Evolutionary conservation across 257 asterid genomes (phyloP), one percentile per base, ranked within the genome.

Genomic region (Mitragyna speciosa): DNA sequence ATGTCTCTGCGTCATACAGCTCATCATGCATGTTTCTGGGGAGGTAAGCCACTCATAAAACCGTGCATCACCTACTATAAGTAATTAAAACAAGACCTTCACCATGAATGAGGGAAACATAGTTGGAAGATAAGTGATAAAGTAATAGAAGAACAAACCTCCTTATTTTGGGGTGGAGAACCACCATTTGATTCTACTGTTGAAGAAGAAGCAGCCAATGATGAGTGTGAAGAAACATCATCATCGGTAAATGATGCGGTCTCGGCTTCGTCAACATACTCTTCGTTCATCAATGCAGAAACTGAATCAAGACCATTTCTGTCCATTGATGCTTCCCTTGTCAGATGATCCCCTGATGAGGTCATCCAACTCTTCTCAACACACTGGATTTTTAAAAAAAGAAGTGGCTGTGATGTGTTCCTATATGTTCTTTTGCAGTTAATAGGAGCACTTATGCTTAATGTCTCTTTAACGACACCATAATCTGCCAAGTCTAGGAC

Each of bases 181-280:
- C 89, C 85, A 71, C 88, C 92, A 81, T 83, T 89, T 72, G 95
- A 87, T 71, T 89, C 95, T 75, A 82, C 82, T 49, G 89, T 87
- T 28, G 88, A 84, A 83, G 90, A 91, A 80, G 91, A 81, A 88
- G 81, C 89, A 79, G 85, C 88, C 78, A 77, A 79, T 6, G 97
- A 93, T 5, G 97, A 90, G 82, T 91, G 95, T 19, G 93, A 90
- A 67, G 96, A 91, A 81, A 80, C 89, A 85, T 91, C 97, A 84
- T 93, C 97, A 79, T 91, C 96, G 2, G 97, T 85, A 73, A 80
- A 85, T 16, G 94, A 88, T 65, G 87, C 88, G 67, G 81, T 77
- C 80, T 89, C 97, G 76, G 96, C 92, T 86, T 92, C 98, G 80
- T 94, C 96, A 28, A 90, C 88, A 78, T 87, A 92, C 83, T 92